Evolutionary conservation across 768 basidiomycete species (phyloP), one percentile per base, ranked within the genome.

Genomic region (Leccinum subgranulosum): DNA sequence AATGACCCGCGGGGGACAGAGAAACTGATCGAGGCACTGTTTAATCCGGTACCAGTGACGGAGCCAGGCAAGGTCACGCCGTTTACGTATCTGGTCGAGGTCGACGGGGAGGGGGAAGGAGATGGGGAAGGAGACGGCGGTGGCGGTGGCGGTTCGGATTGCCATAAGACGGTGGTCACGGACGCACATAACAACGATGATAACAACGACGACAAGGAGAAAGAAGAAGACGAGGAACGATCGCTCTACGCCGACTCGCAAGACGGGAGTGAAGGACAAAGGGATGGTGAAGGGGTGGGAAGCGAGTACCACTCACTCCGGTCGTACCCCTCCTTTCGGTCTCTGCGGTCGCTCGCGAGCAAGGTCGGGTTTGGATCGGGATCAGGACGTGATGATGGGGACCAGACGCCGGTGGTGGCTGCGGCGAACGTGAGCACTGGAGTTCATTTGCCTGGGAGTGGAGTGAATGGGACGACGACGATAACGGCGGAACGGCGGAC

Each of bases 11-110:
- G 81, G 51, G 82, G 84, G 14, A 91, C 89, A 0, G 88, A 89
- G 67, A 77, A 77, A 36, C 77, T 92, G 43, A 91, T 92, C 66
- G 90, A 92, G 55, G 84, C 87, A 6, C 69, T 92, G 25, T 92
- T 92, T 68, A 92, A 92, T 63, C 90, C 90, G 2, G 77, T 78
- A 2, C 79, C 77, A 2, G 81, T 81, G 9, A 74, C 73, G 2
- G 61, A 62, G 5, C 58, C 55, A 1, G 51, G 25, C 33, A 57
- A 56, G 41, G 58, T 72, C 19, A 70, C 64, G 5, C 76, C 75
- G 5, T 76, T 77, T 59, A 77, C 76, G 7, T 76, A 74, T 54
- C 73, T 74, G 41, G 62, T 66, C 45, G 75, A 72, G 50, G 59
- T 57, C 14, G 63, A 62, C 34, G 70, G 54, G 10, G 60, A 63